Evolutionary conservation across 768 basidiomycete genomes (phyloP).

Genomic region (Pisolithus albus): DNA sequence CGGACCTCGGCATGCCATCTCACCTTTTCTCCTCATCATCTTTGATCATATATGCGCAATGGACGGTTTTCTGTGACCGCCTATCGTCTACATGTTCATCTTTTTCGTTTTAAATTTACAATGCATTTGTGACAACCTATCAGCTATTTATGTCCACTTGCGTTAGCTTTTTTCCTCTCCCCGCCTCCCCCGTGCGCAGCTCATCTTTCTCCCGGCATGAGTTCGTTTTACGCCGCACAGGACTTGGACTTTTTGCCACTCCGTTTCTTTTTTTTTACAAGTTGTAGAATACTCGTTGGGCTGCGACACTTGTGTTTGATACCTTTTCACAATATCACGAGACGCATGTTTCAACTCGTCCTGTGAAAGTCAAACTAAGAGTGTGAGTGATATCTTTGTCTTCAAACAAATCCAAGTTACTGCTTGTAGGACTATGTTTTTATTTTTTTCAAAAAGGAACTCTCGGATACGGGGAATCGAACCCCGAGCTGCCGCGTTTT

Average conservation of each 20-base stretch:
- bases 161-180: constrained; percentile 12
- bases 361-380: not conserved
- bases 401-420: no score
- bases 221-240: constrained; percentile 9
- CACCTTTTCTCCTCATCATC: constrained; percentile 7
- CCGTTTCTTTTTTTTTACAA: constrained; percentile 6
- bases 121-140: constrained; percentile 22
- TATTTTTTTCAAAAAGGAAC: not conserved
- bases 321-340: constrained; percentile 9
- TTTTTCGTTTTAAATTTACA: constrained; percentile 18
- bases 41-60: constrained; percentile 23
- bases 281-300: constrained; percentile 17
- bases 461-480: constrained; percentile 52
- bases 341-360: not conserved
- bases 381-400: not conserved
- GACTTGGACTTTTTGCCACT: constrained; percentile 11
- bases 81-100: constrained; percentile 12
- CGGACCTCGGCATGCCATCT: constrained; percentile 6
- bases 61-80: constrained; percentile 24
- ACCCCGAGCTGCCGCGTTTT: constrained; percentile 48
- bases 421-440: not conserved
- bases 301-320: constrained; percentile 8
- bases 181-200: not conserved
- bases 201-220: not conserved
- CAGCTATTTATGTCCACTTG: constrained; percentile 27